phyloP scores from a whole-genome alignment of 805 yeast genomes.

The Ogataea paradorogensis region DNA sequence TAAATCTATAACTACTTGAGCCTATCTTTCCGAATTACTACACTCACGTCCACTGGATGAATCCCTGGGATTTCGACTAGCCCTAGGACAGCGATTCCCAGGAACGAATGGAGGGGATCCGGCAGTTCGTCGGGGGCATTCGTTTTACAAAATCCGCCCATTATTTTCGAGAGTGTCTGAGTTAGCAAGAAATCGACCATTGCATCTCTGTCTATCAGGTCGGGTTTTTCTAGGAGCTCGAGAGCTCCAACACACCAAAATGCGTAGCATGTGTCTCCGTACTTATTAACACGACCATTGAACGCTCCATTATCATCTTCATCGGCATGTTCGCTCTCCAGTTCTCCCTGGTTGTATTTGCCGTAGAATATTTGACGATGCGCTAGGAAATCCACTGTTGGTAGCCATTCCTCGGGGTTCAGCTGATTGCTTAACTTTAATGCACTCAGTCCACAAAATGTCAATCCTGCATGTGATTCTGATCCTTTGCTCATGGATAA shows the following conservation, averaged over 20 bases:
- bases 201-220: slow-evolving; percentile 35
- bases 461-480: slow-evolving; percentile 85
- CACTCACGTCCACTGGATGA: slow-evolving; percentile 16
- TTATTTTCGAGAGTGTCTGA: slow-evolving; percentile 54
- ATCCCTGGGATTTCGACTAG: slow-evolving; percentile 27
- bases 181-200: slow-evolving; percentile 45
- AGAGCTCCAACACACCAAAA: slow-evolving; percentile 78
- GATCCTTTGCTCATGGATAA: slow-evolving; percentile 44
- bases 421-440: slow-evolving; percentile 41
- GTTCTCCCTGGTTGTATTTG: slow-evolving; percentile 28
- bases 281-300: slow-evolving; percentile 84
- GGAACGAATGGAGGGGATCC: slow-evolving; percentile 66
- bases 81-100: slow-evolving; percentile 56
- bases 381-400: slow-evolving; percentile 56
- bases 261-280: slow-evolving; percentile 82
- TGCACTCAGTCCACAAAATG: slow-evolving; percentile 77
- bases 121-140: slow-evolving; percentile 51
- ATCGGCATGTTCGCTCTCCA: slow-evolving; percentile 36
- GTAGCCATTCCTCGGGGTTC: slow-evolving; percentile 29
- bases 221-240: slow-evolving; percentile 34
- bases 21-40: slow-evolving; percentile 21
- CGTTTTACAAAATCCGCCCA: slow-evolving; percentile 81
- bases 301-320: slow-evolving; percentile 67
- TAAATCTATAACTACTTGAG: background rate
- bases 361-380: slow-evolving; percentile 57